Percentiles rank a stretch among this genome's conserved stretches.
phyloP scores from a whole-genome alignment of 2,329 filamentous ascomycete genomes.

The Microcyclospora tardicrescens region DNA sequence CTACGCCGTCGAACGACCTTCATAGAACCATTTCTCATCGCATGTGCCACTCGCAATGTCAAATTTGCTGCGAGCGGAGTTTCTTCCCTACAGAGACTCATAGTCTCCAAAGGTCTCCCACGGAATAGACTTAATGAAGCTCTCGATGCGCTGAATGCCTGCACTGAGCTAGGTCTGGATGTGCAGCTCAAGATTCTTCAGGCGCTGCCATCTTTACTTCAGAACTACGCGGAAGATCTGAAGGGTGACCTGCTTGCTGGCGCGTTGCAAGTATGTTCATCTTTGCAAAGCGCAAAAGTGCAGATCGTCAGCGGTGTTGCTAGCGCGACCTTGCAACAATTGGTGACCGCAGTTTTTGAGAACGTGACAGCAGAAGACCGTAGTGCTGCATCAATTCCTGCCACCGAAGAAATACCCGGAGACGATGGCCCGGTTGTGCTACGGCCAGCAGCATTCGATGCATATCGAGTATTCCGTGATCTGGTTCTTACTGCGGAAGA shows the following conservation, averaged over 20 bases:
- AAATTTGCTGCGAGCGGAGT: slow-evolving; percentile 84
- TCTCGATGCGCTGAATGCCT: slow-evolving; percentile 75
- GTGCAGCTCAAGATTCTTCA: slow-evolving; percentile 94
- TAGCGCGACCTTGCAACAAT: slow-evolving; percentile 87
- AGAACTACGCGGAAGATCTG: slow-evolving; percentile 76
- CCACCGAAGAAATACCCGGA: slow-evolving; percentile 50
- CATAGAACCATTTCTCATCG: slow-evolving; percentile 85
- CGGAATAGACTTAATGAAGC: slow-evolving; percentile 71
- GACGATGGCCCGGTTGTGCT: slow-evolving; percentile 54
- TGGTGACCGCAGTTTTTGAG: slow-evolving; percentile 86
- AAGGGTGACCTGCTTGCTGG: slow-evolving; percentile 69
- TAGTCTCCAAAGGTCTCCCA: slow-evolving; percentile 68
- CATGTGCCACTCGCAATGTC: slow-evolving; percentile 77
- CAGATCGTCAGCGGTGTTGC: slow-evolving; percentile 90
- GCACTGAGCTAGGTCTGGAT: slow-evolving; percentile 60
- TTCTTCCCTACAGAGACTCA: slow-evolving; percentile 76
- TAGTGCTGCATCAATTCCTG: slow-evolving; percentile 39
- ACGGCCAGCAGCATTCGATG: slow-evolving; percentile 68
- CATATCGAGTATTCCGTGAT: slow-evolving; percentile 78
- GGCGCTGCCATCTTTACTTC: slow-evolving; percentile 73
- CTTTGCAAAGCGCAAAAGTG: slow-evolving; percentile 82
- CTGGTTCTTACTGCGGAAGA: slow-evolving; percentile 78
- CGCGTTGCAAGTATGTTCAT: slow-evolving; percentile 80
- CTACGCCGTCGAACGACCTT: slow-evolving; percentile 71
- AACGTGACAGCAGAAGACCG: slow-evolving; percentile 75